These are phyloP conservation scores for Prinsepia uniflora DNA, from an alignment of 306 rosid species.

Conservation along the genomic window DNA sequence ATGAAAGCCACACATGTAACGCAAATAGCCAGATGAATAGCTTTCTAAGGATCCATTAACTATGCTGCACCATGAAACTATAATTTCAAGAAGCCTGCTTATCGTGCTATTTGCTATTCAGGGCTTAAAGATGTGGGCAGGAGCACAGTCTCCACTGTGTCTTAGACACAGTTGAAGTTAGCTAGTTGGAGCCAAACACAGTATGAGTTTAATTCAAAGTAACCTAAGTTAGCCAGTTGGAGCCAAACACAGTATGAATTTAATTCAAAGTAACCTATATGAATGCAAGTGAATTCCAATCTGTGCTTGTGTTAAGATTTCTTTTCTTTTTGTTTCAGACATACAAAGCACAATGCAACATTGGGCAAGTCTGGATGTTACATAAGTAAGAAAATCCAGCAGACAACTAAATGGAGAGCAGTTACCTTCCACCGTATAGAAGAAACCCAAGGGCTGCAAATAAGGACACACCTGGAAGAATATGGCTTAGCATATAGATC, in stretches of 20 bases:
- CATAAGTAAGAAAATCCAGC: constrained; percentile 15
- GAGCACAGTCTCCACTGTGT: neutral
- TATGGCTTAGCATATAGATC: constrained; percentile 23
- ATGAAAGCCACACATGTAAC: neutral
- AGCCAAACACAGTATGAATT: neutral
- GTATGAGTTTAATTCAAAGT: neutral
- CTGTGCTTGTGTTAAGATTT: neutral
- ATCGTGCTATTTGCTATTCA: neutral
- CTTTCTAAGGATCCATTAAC: neutral
- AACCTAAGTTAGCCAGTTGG: neutral
- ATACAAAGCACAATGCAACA: constrained; percentile 11
- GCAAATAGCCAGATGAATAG: neutral
- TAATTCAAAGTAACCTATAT: neutral
- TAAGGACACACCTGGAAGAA: constrained; percentile 74
- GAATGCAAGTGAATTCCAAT: neutral
- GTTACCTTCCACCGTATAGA: constrained; percentile 96
- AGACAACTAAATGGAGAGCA: constrained; percentile 22
- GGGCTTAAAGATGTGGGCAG: neutral
- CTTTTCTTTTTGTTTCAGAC: constrained; percentile 14
- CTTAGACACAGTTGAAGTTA: neutral
- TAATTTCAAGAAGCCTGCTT: neutral
- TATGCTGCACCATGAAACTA: neutral
- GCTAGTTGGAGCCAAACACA: neutral
- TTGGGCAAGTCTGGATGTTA: constrained; percentile 12
- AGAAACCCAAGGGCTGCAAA: constrained; percentile 98